phyloP scores from a whole-genome alignment of 2,329 filamentous ascomycete genomes.

The Calonectria fujianensis region DNA sequence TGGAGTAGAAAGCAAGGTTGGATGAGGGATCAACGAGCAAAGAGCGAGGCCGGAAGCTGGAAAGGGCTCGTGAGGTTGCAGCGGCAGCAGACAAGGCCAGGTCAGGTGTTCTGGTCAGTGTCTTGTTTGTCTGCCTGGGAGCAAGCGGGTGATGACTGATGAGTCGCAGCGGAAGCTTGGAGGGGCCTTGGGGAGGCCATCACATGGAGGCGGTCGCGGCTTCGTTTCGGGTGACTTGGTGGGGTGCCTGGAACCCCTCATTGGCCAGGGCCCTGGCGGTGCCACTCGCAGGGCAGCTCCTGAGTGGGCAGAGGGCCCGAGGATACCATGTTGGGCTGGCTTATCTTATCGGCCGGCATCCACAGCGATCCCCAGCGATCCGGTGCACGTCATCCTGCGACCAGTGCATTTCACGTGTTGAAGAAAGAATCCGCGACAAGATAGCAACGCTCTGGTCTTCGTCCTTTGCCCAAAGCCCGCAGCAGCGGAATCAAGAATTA shows the following conservation, averaged over 20 bases:
- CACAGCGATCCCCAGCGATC: background rate
- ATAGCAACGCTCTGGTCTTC: background rate
- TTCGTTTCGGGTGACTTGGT: constrained; percentile 37
- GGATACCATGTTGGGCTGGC: constrained; percentile 15
- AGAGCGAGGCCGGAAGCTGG: background rate
- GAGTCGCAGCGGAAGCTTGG: constrained; percentile 35
- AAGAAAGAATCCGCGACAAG: background rate
- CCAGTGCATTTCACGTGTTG: constrained; percentile 18
- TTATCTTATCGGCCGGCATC: constrained; percentile 38
- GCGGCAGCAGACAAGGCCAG: background rate
- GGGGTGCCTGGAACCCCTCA: constrained; percentile 48
- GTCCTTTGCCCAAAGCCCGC: background rate
- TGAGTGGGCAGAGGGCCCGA: background rate
- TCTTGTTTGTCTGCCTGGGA: constrained; percentile 35
- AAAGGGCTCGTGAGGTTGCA: background rate
- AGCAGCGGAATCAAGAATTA: background rate
- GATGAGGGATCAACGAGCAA: background rate
- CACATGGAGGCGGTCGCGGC: constrained; percentile 55
- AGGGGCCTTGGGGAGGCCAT: constrained; percentile 50
- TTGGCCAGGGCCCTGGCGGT: constrained; percentile 42
- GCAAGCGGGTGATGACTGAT: constrained; percentile 37
- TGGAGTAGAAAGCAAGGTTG: background rate
- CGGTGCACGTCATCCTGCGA: constrained; percentile 37
- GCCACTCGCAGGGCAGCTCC: constrained; percentile 22
- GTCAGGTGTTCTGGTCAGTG: constrained; percentile 25